Conservation (phyloP, 306 rosid genomes). For the Inga leiocalycina region DNA sequence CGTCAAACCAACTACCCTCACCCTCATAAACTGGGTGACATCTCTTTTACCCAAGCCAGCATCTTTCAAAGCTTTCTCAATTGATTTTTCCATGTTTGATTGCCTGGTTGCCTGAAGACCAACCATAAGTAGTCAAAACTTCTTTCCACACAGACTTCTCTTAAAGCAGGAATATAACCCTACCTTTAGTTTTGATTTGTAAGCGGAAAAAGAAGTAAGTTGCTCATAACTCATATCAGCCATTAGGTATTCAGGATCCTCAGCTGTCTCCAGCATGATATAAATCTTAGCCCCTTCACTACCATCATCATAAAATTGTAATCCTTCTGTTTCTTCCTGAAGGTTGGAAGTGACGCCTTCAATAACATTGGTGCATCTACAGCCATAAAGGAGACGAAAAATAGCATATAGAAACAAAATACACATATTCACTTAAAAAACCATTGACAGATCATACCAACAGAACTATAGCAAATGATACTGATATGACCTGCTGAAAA, state of each 20-base stretch:
- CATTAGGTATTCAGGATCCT: conserved; percentile 88
- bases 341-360: conserved; percentile 69
- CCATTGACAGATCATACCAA: conserved; percentile 2
- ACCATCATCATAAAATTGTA: conserved; percentile 51
- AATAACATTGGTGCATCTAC: conserved; percentile 67
- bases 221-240: conserved; percentile 93
- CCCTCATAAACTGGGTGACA: conserved; percentile 75
- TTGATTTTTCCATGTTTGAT: conserved; percentile 69
- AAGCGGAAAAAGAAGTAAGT: conserved; percentile 67
- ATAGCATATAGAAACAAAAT: conserved; percentile 22
- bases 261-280: conserved; percentile 78
- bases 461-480: conserved; percentile 21
- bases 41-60: conserved; percentile 70
- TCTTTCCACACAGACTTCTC: conserved; percentile 30
- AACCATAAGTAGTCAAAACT: conserved; percentile 39
- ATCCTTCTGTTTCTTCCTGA: conserved; percentile 53
- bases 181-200: conserved; percentile 77
- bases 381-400: conserved; percentile 35
- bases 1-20: conserved; percentile 78
- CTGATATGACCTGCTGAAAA: not conserved
- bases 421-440: not conserved
- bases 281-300: conserved; percentile 87
- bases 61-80: conserved; percentile 76
- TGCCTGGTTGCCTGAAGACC: conserved; percentile 68
- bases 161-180: conserved; percentile 32